These are phyloP conservation scores for Alternaria arbusti DNA, from an alignment of 2,329 filamentous ascomycete species.

Conservation along the genomic window DNA sequence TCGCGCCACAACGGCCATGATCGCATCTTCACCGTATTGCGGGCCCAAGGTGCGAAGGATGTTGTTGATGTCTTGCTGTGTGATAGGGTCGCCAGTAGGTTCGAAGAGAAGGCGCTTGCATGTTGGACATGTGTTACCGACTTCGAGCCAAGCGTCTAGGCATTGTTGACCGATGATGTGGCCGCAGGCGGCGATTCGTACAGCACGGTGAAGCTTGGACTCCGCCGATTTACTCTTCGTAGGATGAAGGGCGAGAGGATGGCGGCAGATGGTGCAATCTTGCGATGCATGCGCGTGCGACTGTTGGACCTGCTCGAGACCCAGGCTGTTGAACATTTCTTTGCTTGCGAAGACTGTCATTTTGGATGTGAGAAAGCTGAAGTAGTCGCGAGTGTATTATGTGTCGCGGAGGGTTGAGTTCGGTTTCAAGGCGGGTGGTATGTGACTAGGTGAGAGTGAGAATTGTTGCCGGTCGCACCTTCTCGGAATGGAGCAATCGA, in stretches of 20 bases:
- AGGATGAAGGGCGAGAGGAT: slow-evolving; percentile 15
- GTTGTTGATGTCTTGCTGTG: slow-evolving; percentile 11
- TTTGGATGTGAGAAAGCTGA: neutral
- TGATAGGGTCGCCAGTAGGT: slow-evolving; percentile 3
- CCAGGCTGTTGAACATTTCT: slow-evolving; percentile 15
- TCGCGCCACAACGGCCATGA: slow-evolving; percentile 10
- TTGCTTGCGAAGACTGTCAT: slow-evolving; percentile 26
- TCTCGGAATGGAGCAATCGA: neutral
- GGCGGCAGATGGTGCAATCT: slow-evolving; percentile 24
- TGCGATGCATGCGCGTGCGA: slow-evolving; percentile 18
- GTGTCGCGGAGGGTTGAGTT: neutral
- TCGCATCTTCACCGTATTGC: neutral
- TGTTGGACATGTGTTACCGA: slow-evolving; percentile 24
- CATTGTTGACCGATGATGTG: slow-evolving; percentile 28
- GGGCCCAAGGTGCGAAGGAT: slow-evolving; percentile 2
- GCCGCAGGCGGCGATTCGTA: slow-evolving; percentile 23
- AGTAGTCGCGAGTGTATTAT: neutral
- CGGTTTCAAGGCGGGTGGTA: neutral
- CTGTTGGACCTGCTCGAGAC: slow-evolving; percentile 8
- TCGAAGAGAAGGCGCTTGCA: slow-evolving; percentile 27
- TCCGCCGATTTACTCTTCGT: neutral
- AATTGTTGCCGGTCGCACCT: neutral
- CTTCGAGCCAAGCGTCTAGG: slow-evolving; percentile 24
- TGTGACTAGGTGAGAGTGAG: neutral
- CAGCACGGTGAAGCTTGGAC: slow-evolving; percentile 14